phyloP scores from a whole-genome alignment of 495 filamentous ascomycete species.

The Neurospora cerealis region DNA sequence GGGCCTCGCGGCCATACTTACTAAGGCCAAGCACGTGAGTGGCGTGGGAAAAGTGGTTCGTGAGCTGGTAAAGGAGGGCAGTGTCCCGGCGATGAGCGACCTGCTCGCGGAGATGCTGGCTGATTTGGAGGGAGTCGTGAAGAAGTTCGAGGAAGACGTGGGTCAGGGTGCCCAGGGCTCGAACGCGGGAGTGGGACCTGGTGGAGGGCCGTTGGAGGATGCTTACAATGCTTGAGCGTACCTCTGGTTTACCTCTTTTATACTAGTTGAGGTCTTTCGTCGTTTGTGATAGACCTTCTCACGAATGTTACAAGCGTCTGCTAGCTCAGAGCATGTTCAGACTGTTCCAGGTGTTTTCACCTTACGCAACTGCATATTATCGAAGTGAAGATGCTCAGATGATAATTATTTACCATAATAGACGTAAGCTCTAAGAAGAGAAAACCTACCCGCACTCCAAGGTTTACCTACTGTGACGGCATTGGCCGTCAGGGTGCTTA shows the following conservation, averaged over 20 bases:
- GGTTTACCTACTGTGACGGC: too few species aligned
- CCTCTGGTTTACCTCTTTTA: neutral
- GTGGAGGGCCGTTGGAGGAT: neutral
- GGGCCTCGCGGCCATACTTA: neutral
- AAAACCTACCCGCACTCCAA: too few species aligned
- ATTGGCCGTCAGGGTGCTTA: too few species aligned
- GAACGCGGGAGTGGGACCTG: neutral
- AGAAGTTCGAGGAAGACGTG: neutral
- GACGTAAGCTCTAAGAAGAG: too few species aligned
- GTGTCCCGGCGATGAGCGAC: neutral
- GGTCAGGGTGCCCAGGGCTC: neutral
- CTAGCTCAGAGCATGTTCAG: neutral
- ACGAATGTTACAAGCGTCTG: neutral
- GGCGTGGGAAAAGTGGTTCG: neutral
- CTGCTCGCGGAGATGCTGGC: neutral
- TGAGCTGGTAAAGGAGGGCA: neutral
- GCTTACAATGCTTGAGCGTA: neutral
- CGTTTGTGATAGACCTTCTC: neutral
- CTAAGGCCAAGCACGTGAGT: neutral
- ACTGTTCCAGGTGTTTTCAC: neutral
- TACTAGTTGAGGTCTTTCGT: neutral
- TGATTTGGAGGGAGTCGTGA: neutral
- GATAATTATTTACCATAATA: too few species aligned
- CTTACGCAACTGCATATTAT: neutral
- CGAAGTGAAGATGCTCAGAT: neutral